These are phyloP conservation scores for Debaryomyces nepalensis DNA, from an alignment of 1,139 yeast genomes.

Conservation along the genomic window DNA sequence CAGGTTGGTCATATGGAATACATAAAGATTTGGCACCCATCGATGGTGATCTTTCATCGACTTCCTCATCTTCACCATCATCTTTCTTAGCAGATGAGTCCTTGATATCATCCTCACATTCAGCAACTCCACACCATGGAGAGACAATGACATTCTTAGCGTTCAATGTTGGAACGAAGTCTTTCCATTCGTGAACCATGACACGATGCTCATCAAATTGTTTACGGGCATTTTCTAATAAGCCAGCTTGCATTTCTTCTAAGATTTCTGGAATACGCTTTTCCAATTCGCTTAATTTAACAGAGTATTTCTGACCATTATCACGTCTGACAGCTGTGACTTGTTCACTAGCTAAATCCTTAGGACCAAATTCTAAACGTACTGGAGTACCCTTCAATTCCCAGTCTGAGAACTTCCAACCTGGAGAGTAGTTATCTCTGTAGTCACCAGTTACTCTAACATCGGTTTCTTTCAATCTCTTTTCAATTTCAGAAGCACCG, in stretches of 20 bases:
- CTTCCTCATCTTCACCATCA: conserved; percentile 82
- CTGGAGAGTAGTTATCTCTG: conserved; percentile 94
- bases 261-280: conserved; percentile 73
- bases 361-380: conserved; percentile 95
- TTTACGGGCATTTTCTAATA: conserved; percentile 79
- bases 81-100: conserved; percentile 85
- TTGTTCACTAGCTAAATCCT: conserved; percentile 80
- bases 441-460: conserved; percentile 84
- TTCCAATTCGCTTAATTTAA: conserved; percentile 68
- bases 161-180: conserved; percentile 91
- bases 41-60: conserved; percentile 94
- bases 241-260: conserved; percentile 76
- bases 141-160: conserved; percentile 86
- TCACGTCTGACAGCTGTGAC: conserved; percentile 94
- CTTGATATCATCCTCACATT: conserved; percentile 97
- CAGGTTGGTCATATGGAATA: conserved; percentile 93
- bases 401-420: conserved; percentile 98
- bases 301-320: conserved; percentile 71
- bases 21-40: conserved; percentile 99
- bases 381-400: conserved; percentile 96
- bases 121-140: conserved; percentile 97
- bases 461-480: conserved; percentile 56
- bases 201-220: conserved; percentile 84
- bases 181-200: conserved; percentile 81
- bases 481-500: conserved; percentile 72